Base-by-base conservation (phyloP, 2,329 filamentous ascomycete species). In the Cyphellophora europaea region DNA sequence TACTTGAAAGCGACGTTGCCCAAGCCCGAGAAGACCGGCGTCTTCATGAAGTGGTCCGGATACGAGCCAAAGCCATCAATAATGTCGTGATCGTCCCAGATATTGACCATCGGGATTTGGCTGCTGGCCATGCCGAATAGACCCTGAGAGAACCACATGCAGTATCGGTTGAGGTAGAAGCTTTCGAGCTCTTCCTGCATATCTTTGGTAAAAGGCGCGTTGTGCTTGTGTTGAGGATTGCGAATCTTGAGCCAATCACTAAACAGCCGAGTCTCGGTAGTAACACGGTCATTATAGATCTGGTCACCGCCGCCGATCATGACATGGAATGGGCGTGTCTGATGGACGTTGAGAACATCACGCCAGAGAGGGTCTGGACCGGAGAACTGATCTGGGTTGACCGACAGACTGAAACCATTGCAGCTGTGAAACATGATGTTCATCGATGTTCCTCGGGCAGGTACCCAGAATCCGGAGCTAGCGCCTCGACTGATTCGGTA, bases 381-480 rank as follows among this genome's bases (percentile, higher is more conserved):
- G 52, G 81, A 91, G 55, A 95, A 81, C 30, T 79, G 71, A 53
- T 93, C 72, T 0, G 86, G 65, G 43, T 93, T 79, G 15, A 83
- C 82, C 37, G 74, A 81, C 33, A 81, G 58, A 49, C 85, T 89
- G 65, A 98, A 98, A 2, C 93, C 91, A 56, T 98, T 98, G 65
- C 91, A 94, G 55, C 83, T 94, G 63, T 96, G 76, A 63, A 95
- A 98, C 87, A 96, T 94, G 55, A 95, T 84, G 62, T 96, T 95
- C 91, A 98, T 98, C 2, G 82, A 75, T 55, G 93, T 72, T 11
- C 77, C 81, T 32, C 71, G 74, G 19, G 81, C 82, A 4, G 93
- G 91, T 1, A 98, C 86, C 89, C 91, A 98, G 57, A 98, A 98
- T 2, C 82, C 85, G 34, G 84, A 78, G 2, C 85, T 77, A 5